Evolutionary conservation across 768 basidiomycete species (phyloP), one percentile per base, ranked within the genome.

Genomic region (Pisolithus marmoratus): DNA sequence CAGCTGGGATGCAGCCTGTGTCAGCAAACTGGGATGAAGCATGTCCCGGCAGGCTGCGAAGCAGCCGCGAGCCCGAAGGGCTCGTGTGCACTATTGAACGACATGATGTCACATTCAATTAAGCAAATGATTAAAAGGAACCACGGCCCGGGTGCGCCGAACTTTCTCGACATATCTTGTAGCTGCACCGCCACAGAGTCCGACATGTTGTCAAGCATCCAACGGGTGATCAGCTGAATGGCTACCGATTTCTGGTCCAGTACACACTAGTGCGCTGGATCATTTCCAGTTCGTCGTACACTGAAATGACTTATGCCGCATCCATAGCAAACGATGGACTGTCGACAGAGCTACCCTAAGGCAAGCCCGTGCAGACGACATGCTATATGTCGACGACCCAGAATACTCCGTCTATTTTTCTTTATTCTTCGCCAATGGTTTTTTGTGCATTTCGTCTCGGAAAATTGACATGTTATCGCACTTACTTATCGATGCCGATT

Each of bases 311-410:
- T 56, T 56, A 60, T 64, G 38, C 49, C 38, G 51, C 46, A 48
- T 37, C 53, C 26, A 46, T 65, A 95, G 93, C 73, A 93, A 90
- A 72, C 80, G 93, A 59, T 97, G 94, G 92, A 79, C 95, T 24
- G 79, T 95, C 34, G 34, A 34, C 5, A 34, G 34, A 34, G 34
- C 34, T 14, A 34, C 34, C 5, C 34, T 96, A 50, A 75, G 74
- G 52, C 78, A 81, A 56, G 85, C 94, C n/a, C 81, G 34, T 26
- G 65, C 75, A 4, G 80, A 87, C 48, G 95, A 98, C 66, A 65
- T 87, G 47, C 77, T 77, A 47, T 94, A 93, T 65, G 83, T 91
- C 46, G 83, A 85, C 20, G 82, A 86, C 44, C 81, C 85, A 8
- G 87, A 94, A 56, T 66, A 81, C 55, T 75, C 97, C 55, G 84